Conservation (phyloP, 2,329 filamentous ascomycete species). For the Clonostachys rhizophaga region DNA sequence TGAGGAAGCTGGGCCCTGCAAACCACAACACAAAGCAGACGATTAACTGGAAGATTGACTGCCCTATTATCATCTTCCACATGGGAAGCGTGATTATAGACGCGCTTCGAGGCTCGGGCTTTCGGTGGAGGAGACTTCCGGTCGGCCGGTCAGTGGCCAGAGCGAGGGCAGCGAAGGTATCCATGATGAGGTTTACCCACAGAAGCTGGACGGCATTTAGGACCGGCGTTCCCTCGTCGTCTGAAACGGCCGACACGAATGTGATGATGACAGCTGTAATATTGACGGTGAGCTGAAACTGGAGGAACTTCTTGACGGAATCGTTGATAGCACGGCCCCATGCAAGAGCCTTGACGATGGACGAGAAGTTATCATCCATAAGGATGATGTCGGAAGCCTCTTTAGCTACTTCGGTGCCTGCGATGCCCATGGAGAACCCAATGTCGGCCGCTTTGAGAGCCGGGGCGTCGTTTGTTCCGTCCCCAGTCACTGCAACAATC, state of each 20-base stretch:
- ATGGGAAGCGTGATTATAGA: constrained; percentile 61
- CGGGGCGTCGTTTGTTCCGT: constrained; percentile 63
- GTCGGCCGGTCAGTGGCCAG: constrained; percentile 30
- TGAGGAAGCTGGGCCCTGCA: constrained; percentile 46
- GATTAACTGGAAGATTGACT: constrained; percentile 68
- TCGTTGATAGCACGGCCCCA: constrained; percentile 62
- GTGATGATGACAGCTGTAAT: constrained; percentile 54
- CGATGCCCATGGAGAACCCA: constrained; percentile 64
- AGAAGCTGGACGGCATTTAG: constrained; percentile 53
- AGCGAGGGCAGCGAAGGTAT: constrained; percentile 51
- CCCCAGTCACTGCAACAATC: constrained; percentile 62
- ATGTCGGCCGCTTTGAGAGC: constrained; percentile 63
- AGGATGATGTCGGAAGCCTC: constrained; percentile 58
- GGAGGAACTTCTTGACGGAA: constrained; percentile 59
- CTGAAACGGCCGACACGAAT: constrained; percentile 47
- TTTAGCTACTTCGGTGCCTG: constrained; percentile 61
- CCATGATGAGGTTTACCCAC: constrained; percentile 59
- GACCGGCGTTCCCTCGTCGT: constrained; percentile 35
- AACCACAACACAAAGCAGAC: constrained; percentile 57
- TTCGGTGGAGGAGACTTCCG: constrained; percentile 21
- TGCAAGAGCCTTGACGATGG: constrained; percentile 57
- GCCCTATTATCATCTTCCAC: constrained; percentile 82
- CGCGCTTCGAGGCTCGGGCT: constrained; percentile 18
- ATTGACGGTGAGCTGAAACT: constrained; percentile 58
- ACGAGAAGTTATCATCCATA: constrained; percentile 58